These are phyloP conservation scores for Nicotiana paniculata DNA, from an alignment of 257 asterid genomes.

Conservation along the genomic window DNA sequence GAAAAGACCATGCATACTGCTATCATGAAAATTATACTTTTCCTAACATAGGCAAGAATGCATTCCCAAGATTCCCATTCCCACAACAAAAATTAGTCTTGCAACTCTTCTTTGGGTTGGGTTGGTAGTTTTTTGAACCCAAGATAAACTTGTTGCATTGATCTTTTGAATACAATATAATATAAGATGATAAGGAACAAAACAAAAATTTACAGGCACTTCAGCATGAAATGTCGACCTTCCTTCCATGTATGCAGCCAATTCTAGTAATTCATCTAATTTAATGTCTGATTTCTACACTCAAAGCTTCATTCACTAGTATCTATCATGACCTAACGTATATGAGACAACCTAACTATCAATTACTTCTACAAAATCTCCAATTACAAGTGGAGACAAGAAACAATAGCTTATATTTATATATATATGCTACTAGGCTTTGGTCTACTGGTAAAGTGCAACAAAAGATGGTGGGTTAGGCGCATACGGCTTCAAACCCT, in stretches of 20 bases:
- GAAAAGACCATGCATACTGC: conserved; percentile 7
- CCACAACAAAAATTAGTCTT: neutral
- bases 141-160: neutral
- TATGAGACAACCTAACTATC: neutral
- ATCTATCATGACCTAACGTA: neutral
- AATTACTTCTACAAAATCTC: neutral
- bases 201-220: neutral
- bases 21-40: conserved; percentile 6
- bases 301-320: neutral
- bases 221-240: neutral
- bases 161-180: neutral
- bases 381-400: neutral
- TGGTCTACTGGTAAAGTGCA: too few species aligned
- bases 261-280: neutral
- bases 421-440: neutral
- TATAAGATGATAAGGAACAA: neutral
- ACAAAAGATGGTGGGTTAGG: too few species aligned
- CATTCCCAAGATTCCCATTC: neutral
- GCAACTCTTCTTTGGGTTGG: neutral
- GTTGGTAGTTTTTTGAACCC: neutral
- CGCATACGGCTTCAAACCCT: too few species aligned
- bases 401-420: neutral
- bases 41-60: conserved; percentile 1
- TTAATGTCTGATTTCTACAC: neutral
- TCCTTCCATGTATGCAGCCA: neutral